Base-by-base conservation (phyloP, 1,284 basidiomycete species). In the Ustilago bromivora region DNA sequence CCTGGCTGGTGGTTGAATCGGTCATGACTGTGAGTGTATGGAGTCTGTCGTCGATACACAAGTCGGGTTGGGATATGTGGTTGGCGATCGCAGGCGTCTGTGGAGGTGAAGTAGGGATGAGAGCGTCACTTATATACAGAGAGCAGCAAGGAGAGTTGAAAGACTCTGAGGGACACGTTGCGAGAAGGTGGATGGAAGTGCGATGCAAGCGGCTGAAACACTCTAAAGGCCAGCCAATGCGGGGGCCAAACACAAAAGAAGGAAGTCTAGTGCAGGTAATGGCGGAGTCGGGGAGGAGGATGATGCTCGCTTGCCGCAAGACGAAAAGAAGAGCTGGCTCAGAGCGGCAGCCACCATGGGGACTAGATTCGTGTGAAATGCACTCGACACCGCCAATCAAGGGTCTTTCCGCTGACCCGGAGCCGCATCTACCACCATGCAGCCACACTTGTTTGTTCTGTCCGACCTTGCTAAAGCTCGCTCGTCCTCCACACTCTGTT, bases 291-390 rank as follows among this genome's bases (percentile, higher is more conserved):
- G 23, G 23, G 23, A 35, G 49, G 60, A 58, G n/a, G 52, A 59
- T 43, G 67, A 52, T 59, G 67, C 67, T 64, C 67, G 67, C 57
- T 35, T 54, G 41, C n/a, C 10, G 47, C n/a, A 28, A 36, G 19
- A 19, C 2, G 19, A 46, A 13, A 43, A 17, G 6, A 43, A 43
- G 40, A 43, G 43, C 43, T 15, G 43, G 43, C 19, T 17, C n/a
- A 43, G 13, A 46, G 52, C 52, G 32, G 34, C 23, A 19, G 32
- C 23, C 23, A 28, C 23, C 23, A 28, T 28, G 8, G 28, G 35
- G 38, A 23, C 41, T 23, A 34, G n/a, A 64, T 41, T 63, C 67
- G 57, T 63, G 67, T 69, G 61, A 69, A 69, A 66, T 66, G 63
- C 63, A 34, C 4, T 1, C 51, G 4, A 13, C 35, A 10, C 23